Evolutionary conservation across 1,139 yeast genomes (phyloP), one percentile per base, ranked within the genome.

Genomic region (Saccharomycopsis hybrid): DNA sequence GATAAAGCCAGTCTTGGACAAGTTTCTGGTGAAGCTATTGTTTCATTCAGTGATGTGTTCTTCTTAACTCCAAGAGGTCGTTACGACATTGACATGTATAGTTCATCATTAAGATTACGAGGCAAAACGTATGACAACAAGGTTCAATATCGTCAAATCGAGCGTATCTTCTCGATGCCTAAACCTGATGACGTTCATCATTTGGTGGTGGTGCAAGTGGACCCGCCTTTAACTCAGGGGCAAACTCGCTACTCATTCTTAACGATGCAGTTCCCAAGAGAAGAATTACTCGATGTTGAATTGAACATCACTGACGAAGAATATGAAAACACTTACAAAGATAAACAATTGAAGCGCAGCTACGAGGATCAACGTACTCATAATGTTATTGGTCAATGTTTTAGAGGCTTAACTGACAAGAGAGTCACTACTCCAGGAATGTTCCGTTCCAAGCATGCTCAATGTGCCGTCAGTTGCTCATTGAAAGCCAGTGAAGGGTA

Each of bases 101-200:
- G 88, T 43, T 78, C 80, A 30, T 86, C 95, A 43, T 78, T 94
- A 68, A 82, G 98, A 65, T 75, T 92, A 53, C 82, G 98, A 62
- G 99, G 99, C 66, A 92, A 92, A 69, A 92, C 98, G 2, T 92
- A 94, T 68, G 98, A 92, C 67, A 94, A 92, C 75, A 94, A 92
- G 69, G 78, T 94, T 54, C 96, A 87, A 65, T 92, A 87, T 68
- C 77, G 82, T 62, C 95, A 88, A 63, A 84, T 92, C 57, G 96
- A 90, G 66, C 76, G 96, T 62, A 80, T 92, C 47, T 92, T 92
- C 60, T 80, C 95, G 25, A 74, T 92, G 57, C 98, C 98, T 37
- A 89, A 89, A 63, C 90, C 96, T 1, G 98, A 94, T 65, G 97
- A 89, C 55, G 74, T 86, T 47, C 96, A 92, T 64, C 95, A 90